A percentile compares a stretch with the other conserved stretches of the same genome.
phyloP scores from a whole-genome alignment of 2,329 filamentous ascomycete species.

The Setomelanomma holmii region DNA sequence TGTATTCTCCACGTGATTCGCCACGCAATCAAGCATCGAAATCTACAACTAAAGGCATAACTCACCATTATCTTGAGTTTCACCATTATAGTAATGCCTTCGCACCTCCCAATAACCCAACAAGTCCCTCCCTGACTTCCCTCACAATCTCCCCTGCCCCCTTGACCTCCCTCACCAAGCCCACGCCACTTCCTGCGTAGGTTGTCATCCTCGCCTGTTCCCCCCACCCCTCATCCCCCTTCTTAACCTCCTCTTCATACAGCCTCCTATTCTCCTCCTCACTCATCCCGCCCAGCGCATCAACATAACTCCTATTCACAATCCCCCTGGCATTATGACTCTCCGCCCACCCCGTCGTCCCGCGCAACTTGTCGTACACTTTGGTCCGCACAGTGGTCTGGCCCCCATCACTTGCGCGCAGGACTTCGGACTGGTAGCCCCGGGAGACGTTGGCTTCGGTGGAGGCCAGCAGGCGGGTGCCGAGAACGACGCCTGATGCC shows the following conservation, averaged over 20 bases:
- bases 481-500: constrained; percentile 63
- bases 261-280: constrained; percentile 54
- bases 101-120: constrained; percentile 33
- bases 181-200: constrained; percentile 69
- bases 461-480: constrained; percentile 68
- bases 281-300: constrained; percentile 49
- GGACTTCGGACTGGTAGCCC: constrained; percentile 57
- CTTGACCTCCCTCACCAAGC: constrained; percentile 61
- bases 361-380: constrained; percentile 62
- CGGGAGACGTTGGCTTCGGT: constrained; percentile 55
- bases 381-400: constrained; percentile 58
- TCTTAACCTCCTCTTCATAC: constrained; percentile 58
- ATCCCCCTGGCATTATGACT: constrained; percentile 66
- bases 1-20: too few species aligned
- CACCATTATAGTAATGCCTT: constrained; percentile 1
- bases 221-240: constrained; percentile 62
- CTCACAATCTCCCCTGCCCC: constrained; percentile 61
- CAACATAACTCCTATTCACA: constrained; percentile 60
- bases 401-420: constrained; percentile 59
- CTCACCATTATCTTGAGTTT: too few species aligned
- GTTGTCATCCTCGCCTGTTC: constrained; percentile 62
- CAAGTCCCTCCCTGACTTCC: constrained; percentile 53
- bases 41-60: too few species aligned
- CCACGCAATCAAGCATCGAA: too few species aligned
- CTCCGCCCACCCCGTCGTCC: constrained; percentile 65